Percentiles rank a stretch among this genome's conserved stretches.
phyloP scores from a whole-genome alignment of 2,329 filamentous ascomycete genomes.

The Helminthosporium solani region DNA sequence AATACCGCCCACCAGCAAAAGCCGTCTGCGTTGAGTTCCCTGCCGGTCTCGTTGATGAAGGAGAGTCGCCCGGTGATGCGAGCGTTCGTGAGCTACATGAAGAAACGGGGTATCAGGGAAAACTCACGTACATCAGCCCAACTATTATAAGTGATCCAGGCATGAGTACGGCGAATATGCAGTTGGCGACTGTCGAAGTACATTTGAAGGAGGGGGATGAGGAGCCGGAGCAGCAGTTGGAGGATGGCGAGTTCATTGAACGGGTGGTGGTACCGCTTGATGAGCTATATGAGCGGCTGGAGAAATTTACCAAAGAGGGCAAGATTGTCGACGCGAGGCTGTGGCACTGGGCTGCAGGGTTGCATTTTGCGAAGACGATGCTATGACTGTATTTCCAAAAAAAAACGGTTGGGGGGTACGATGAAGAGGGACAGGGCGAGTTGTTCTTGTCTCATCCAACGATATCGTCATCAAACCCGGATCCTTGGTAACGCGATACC shows the following conservation, averaged over 20 bases:
- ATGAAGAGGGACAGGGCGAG: no score
- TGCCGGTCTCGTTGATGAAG: conserved; percentile 60
- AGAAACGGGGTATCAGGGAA: conserved; percentile 63
- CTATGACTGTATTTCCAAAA: conserved; percentile 9
- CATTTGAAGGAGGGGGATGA: conserved; percentile 51
- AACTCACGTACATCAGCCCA: conserved; percentile 55
- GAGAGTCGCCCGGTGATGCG: conserved; percentile 57
- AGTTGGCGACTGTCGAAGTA: conserved; percentile 62
- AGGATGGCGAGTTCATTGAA: conserved; percentile 64
- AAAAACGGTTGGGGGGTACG: neutral
- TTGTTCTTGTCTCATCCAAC: no score
- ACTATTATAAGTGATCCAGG: conserved; percentile 68
- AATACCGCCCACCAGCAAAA: conserved; percentile 61
- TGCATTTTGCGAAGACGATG: conserved; percentile 50
- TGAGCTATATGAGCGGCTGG: conserved; percentile 58
- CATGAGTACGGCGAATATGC: conserved; percentile 62
- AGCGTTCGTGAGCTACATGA: conserved; percentile 61
- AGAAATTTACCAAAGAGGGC: conserved; percentile 48
- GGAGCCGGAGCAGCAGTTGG: conserved; percentile 59
- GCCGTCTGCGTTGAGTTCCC: conserved; percentile 62
- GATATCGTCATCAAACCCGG: no score
- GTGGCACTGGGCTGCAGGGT: conserved; percentile 61
- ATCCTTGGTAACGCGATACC: no score
- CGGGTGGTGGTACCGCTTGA: conserved; percentile 59
- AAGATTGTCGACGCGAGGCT: conserved; percentile 60